Base-by-base conservation (phyloP, 192 early-diverging fungal species). In the Coemansia sp. region DNA sequence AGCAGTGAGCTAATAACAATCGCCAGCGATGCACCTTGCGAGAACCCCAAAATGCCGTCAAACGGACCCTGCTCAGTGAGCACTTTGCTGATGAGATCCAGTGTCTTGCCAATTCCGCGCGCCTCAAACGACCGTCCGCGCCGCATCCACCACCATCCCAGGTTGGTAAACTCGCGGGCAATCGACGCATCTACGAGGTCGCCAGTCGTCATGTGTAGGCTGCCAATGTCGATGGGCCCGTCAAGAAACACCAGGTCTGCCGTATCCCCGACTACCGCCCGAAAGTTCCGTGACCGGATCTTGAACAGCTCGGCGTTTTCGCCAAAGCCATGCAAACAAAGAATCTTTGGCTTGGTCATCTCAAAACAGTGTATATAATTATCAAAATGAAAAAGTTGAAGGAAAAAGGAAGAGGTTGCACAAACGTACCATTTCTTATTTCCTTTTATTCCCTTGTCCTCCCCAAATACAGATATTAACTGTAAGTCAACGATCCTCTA, bases 111-210 rank as follows among this genome's bases (percentile, higher is more conserved):
- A 5, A 74, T 37, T 2, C 78, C 72, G 56, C 78, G 72, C 22
- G 66, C 45, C 66, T 75, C 78, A 21, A 58, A 65, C 15, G 62
- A 61, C 57, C 70, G 58, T 32, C 62, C 65, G 11, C 64, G 64
- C 48, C 73, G 64, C 39, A 64, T 59, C 76, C 78, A 81, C 77
- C 77, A 80, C 77, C 77, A 80, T 14, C 60, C 65, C 45, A 74
- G 57, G 56, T 80, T 80, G 14, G 54, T 65, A 45, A 80, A 80
- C 9, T 71, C 77, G 52, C 19, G 57, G 37, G 51, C 38, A 5
- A 23, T 15, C 23, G 50, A 41, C 35, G 51, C n/a, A 1, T 64
- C 63, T 3, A 24, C 47, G 2, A 67, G 54, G 37, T 69, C 73
- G 14, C 64, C 52, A 1, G 64, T 45, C 2, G 74, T 70, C 54